Evolutionary conservation across 306 rosid species (phyloP), one percentile per base, ranked within the genome.

Genomic region (Coriaria nepalensis): DNA sequence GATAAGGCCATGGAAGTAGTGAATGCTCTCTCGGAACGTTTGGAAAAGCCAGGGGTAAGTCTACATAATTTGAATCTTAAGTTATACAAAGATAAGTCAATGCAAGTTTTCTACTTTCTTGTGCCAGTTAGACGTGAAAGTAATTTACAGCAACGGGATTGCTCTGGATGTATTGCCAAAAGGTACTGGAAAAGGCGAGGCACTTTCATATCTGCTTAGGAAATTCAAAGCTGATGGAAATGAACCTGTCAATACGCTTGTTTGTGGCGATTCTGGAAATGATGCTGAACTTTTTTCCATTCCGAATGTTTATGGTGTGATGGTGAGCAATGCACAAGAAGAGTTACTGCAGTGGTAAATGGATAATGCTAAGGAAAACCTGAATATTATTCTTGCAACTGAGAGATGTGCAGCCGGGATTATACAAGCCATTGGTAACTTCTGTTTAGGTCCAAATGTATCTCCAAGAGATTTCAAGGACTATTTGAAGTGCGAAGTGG

Each of bases 261-360:
- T 86, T 42, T 86, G 96, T 70, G 96, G 96, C 12, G 96, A 86
- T 56, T 86, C 96, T 13, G 93, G 96, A 57, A 86, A 86, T 42
- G 96, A 86, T 45, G 73, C 81, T 0, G 96, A 86, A 61, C 78
- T 86, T 4, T 86, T 72, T 54, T 57, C 51, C 12, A 49, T 82
- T 46, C 88, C 81, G 32, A 62, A 53, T 33, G 83, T 76, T 53
- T 68, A 74, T 45, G 93, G 96, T 40, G 96, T 82, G 64, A 61
- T 86, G 93, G 96, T 86, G 45, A 59, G 79, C 47, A 86, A 86
- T 51, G 81, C 93, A 0, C 81, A 68, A 53, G 90, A 82, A 68
- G 96, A 86, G 55, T 68, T 87, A 59, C 58, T 75, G 49, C 73
- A 68, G 61, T 77, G 96, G 96, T 52, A 70, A 57, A 56, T 33